Evolutionary conservation across 2,329 filamentous ascomycete genomes (phyloP).

Genomic region (Penicillium sp.): DNA sequence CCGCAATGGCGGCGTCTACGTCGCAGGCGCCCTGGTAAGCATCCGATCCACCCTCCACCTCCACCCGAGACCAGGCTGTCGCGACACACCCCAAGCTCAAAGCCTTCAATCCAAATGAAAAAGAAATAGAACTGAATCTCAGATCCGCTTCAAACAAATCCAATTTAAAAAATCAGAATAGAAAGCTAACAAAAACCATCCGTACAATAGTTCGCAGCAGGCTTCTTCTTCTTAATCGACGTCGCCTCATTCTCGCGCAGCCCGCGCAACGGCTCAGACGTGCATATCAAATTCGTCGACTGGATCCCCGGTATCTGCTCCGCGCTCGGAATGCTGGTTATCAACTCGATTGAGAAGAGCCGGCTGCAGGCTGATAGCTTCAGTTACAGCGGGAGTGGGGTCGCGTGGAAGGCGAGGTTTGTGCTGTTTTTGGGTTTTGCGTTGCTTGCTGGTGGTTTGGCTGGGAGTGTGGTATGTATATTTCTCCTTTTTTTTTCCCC

Average conservation of each 20-base stretch:
- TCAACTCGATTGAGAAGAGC: conserved; percentile 70
- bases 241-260: conserved; percentile 64
- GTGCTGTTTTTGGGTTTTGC: conserved; percentile 69
- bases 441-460: conserved; percentile 65
- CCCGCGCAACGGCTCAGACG: conserved; percentile 57
- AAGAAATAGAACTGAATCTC: background rate
- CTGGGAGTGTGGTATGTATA: conserved; percentile 58
- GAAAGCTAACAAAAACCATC: background rate
- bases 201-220: conserved; percentile 60
- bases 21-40: conserved; percentile 63
- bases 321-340: conserved; percentile 67
- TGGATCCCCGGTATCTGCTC: conserved; percentile 72
- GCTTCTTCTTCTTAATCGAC: conserved; percentile 69
- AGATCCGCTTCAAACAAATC: background rate
- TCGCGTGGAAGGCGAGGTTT: conserved; percentile 68
- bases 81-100: background rate
- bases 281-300: conserved; percentile 68
- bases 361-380: conserved; percentile 63
- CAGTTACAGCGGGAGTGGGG: conserved; percentile 62
- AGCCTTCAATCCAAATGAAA: background rate
- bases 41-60: conserved; percentile 9
- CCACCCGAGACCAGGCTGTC: background rate
- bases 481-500: no score
- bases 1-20: conserved; percentile 64
- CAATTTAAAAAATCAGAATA: background rate